Evolutionary conservation across 441 rosid species (phyloP).

Genomic region (Arabidopsis lyrata): DNA sequence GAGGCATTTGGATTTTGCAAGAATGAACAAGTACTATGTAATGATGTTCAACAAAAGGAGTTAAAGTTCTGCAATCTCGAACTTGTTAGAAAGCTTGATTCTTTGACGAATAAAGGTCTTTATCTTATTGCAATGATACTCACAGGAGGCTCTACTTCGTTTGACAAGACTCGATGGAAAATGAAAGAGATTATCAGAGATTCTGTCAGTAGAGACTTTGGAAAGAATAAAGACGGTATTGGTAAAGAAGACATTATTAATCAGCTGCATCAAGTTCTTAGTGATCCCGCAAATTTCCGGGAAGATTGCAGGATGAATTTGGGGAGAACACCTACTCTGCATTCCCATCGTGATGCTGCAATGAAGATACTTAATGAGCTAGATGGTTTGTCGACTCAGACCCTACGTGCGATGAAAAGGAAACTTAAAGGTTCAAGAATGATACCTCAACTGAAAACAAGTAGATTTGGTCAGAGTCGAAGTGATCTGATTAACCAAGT

Average conservation of each 20-base stretch:
- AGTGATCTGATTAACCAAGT: slow-evolving; percentile 52
- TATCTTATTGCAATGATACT: slow-evolving; percentile 58
- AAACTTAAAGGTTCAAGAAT: slow-evolving; percentile 61
- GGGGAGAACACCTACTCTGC: slow-evolving; percentile 46
- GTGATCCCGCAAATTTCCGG: slow-evolving; percentile 58
- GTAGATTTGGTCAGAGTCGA: slow-evolving; percentile 49
- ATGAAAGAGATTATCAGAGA: slow-evolving; percentile 67
- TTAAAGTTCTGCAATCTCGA: slow-evolving; percentile 44
- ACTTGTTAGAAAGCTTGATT: slow-evolving; percentile 53
- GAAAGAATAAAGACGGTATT: slow-evolving; percentile 36
- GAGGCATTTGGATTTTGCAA: slow-evolving; percentile 60
- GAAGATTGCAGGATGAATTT: slow-evolving; percentile 42
- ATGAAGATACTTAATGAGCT: slow-evolving; percentile 58
- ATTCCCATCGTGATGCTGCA: slow-evolving; percentile 52
- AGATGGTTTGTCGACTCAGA: slow-evolving; percentile 57
- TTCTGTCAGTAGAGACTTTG: slow-evolving; percentile 42
- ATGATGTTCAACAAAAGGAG: slow-evolving; percentile 40
- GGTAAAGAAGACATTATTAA: slow-evolving; percentile 41
- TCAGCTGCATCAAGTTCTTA: slow-evolving; percentile 59
- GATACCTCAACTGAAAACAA: slow-evolving; percentile 49
- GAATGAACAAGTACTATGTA: slow-evolving; percentile 37
- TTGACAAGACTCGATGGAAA: slow-evolving; percentile 64
- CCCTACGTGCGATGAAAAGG: slow-evolving; percentile 73
- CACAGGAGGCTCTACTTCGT: slow-evolving; percentile 51
- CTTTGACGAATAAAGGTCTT: slow-evolving; percentile 72